These are phyloP conservation scores for Paracorniculantispora psalliotae DNA, from an alignment of 2,329 filamentous ascomycete genomes.

Conservation along the genomic window DNA sequence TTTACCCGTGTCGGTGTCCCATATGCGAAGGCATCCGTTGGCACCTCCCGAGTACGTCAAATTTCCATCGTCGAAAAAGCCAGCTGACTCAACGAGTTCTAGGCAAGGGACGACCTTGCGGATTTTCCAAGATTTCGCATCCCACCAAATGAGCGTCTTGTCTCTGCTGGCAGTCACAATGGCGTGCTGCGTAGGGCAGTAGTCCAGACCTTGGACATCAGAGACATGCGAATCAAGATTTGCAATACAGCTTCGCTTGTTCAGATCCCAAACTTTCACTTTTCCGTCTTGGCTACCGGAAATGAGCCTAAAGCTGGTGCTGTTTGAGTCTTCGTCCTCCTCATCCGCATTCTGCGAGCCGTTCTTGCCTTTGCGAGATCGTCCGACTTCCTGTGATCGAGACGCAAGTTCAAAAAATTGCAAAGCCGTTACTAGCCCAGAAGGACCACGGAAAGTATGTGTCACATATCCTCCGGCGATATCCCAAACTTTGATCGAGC, in stretches of 20 bases:
- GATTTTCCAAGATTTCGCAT: conserved; percentile 77
- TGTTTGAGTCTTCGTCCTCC: conserved; percentile 33
- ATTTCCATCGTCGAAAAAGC: conserved; percentile 67
- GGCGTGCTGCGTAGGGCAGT: conserved; percentile 66
- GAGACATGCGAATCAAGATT: conserved; percentile 90
- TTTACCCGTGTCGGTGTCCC: conserved; percentile 70
- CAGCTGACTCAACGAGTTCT: conserved; percentile 78
- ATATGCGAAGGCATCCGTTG: conserved; percentile 76
- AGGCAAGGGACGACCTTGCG: conserved; percentile 76
- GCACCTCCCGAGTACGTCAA: conserved; percentile 81
- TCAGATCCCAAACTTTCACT: conserved; percentile 84
- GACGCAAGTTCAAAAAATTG: conserved; percentile 78
- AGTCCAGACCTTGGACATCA: conserved; percentile 84
- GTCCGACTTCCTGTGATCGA: conserved; percentile 26
- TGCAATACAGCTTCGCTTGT: conserved; percentile 72
- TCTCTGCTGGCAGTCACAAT: conserved; percentile 84
- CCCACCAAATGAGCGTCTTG: conserved; percentile 92
- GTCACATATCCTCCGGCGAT: conserved; percentile 85
- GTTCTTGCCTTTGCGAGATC: conserved; percentile 30
- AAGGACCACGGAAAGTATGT: conserved; percentile 91
- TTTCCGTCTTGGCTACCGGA: conserved; percentile 94
- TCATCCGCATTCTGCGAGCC: conserved; percentile 29
- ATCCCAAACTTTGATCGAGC: conserved; percentile 95
- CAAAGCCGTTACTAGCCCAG: conserved; percentile 83
- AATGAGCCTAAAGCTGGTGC: conserved; percentile 67